Conservation (phyloP, 768 basidiomycete genomes). For the Ephemerocybe angulata region DNA sequence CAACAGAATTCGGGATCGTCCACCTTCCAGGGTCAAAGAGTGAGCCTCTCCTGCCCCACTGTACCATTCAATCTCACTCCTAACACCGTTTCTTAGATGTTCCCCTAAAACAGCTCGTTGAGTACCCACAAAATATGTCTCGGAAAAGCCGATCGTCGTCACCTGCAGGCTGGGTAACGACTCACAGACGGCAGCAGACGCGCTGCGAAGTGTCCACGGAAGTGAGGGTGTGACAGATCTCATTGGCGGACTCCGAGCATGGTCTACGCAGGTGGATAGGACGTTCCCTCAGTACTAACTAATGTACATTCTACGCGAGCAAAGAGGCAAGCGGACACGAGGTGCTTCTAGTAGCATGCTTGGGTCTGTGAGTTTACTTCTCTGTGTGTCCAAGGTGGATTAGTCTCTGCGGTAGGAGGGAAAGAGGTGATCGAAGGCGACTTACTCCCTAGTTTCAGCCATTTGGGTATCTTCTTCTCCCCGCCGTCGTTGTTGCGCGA, state of each 20-base stretch:
- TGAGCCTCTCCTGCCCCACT: too few species aligned
- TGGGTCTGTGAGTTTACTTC: conserved; percentile 12
- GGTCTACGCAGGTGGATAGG: conserved; percentile 71
- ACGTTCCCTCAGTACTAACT: conserved; percentile 76
- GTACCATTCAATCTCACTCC: too few species aligned
- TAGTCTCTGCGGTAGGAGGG: background rate
- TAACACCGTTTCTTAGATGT: conserved; percentile 49
- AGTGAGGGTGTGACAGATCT: conserved; percentile 54
- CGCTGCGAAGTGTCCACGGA: conserved; percentile 39
- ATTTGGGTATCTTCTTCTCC: conserved; percentile 71
- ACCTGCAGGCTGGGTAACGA: conserved; percentile 92
- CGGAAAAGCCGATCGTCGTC: conserved; percentile 58
- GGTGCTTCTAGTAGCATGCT: background rate
- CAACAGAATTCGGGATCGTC: conserved; percentile 84
- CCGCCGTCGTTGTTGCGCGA: conserved; percentile 7
- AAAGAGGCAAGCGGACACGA: background rate
- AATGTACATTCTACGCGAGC: background rate
- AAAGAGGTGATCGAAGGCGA: conserved; percentile 7
- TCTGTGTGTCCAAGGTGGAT: conserved; percentile 10
- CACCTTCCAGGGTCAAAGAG: conserved; percentile 71
- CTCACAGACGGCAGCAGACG: conserved; percentile 81
- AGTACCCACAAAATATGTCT: background rate
- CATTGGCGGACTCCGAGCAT: conserved; percentile 78
- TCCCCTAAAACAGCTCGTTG: conserved; percentile 56
- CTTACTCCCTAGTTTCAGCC: conserved; percentile 73